Evolutionary conservation across 805 yeast species (phyloP).

Genomic region (Candida dendrica): DNA sequence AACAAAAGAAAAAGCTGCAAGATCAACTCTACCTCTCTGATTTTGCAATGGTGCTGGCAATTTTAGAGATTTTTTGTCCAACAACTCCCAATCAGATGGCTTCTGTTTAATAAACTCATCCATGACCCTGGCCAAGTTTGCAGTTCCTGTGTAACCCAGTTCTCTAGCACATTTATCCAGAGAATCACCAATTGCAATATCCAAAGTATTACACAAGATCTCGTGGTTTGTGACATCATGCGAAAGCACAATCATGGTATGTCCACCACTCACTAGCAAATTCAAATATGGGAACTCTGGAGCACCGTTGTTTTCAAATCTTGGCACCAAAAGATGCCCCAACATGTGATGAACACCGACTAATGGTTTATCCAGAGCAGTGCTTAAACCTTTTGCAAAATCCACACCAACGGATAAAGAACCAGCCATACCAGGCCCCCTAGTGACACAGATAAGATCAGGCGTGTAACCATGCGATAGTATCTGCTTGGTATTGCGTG

Average conservation of each 20-base stretch:
- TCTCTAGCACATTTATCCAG: slow-evolving; percentile 88
- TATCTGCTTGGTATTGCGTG: slow-evolving; percentile 40
- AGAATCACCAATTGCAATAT: slow-evolving; percentile 91
- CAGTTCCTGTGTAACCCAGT: slow-evolving; percentile 66
- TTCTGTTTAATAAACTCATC: slow-evolving; percentile 44
- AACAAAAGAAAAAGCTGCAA: slow-evolving; percentile 66
- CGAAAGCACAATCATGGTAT: slow-evolving; percentile 78
- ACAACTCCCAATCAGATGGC: slow-evolving; percentile 22
- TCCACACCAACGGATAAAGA: slow-evolving; percentile 77
- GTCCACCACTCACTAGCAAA: slow-evolving; percentile 87
- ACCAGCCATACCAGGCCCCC: slow-evolving; percentile 97
- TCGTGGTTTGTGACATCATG: slow-evolving; percentile 56
- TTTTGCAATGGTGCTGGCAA: slow-evolving; percentile 50
- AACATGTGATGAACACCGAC: slow-evolving; percentile 96
- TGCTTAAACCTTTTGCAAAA: slow-evolving; percentile 74
- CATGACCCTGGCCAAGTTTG: slow-evolving; percentile 77
- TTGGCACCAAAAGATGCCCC: slow-evolving; percentile 74
- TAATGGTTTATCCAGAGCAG: slow-evolving; percentile 71
- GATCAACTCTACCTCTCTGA: slow-evolving; percentile 36
- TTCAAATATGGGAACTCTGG: slow-evolving; percentile 68
- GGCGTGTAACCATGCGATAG: slow-evolving; percentile 33
- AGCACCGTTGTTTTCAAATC: slow-evolving; percentile 38
- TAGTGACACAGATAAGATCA: slow-evolving; percentile 79
- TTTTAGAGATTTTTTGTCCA: slow-evolving; percentile 5
- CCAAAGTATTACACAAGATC: slow-evolving; percentile 67